Base-by-base conservation (phyloP, 2,329 filamentous ascomycete genomes). In the Gnomoniopsis smithogilvyi region DNA sequence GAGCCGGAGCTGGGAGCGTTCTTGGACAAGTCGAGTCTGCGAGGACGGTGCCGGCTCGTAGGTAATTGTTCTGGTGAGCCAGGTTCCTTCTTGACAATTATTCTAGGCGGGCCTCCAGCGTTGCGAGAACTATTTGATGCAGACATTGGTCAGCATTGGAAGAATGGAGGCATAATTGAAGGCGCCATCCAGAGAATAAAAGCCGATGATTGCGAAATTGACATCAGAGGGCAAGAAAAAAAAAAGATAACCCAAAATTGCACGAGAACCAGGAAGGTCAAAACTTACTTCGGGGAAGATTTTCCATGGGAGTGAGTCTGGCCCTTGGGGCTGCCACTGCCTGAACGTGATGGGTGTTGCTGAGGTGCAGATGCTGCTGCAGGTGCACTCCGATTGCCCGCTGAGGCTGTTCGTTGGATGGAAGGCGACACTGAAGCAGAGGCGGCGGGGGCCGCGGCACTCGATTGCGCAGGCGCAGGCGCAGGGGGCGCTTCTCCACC, bases 1-100 rank as follows among this genome's bases (percentile, higher is more conserved):
- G 73, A 74, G 15, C 81, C 79, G 61, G 75, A 80, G 34, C 78
- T 76, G 51, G 76, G 69, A 1, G 76, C 76, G 66, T 83, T 83
- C 71, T 87, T 88, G 63, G 90, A 91, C 34, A 96, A 82, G 72
- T 95, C 90, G 59, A 96, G 82, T 69, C 86, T 88, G 68, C 89
- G 84, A 15, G 91, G 91, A 60, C 91, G 84, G 68, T 91, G 91
- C 54, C 90, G 84, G 56, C 89, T 84, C 61, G 86, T 84, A 54
- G 86, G 81, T 68, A 95, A 85, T 47, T 47, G 54, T 36, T 60
- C 60, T 50, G 60, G 60, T 34, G 60, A 64, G 46, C 89, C 85
- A 36, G 93, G 93, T 74, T 99, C 95, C 76, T 97, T 97, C 81
- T 98, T 98, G 61, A 99, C 93, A 64, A 96, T 83, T 63, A 97